Evolutionary conservation across 192 early-diverging fungal species (phyloP), one percentile per base, ranked within the genome.

Genomic region (Coemansia guatemalensis): DNA sequence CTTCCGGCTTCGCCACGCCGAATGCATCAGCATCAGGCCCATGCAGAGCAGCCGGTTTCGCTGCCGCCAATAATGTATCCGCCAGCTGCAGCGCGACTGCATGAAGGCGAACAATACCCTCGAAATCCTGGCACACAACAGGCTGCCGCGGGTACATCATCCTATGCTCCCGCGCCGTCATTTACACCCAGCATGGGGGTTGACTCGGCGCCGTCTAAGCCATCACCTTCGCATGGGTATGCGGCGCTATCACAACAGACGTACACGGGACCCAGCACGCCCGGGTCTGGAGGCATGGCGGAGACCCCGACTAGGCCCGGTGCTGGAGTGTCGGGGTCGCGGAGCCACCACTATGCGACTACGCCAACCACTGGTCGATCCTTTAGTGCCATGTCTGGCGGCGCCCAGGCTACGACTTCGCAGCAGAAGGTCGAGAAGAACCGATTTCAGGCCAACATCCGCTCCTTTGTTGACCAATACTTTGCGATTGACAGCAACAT

Each of bases 391-490:
- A 53, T 41, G 52, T 21, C 56, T n/a, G 12, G 25, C 8, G 44
- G 56, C 33, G n/a, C 44, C 7, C 48, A 12, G 3, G 44, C 49
- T 17, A 53, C 48, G 23, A 59, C 50, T 39, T 20, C 67, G 29
- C 71, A 69, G 57, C 71, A 71, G 14, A 80, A 80, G 61, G 64
- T 73, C 22, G 77, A 80, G 29, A 80, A 80, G 27, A 80, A 80
- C 41, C 71, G 77, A 12, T 80, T 80, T 26, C 77, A 80, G 58
- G 77, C 77, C 35, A 80, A 74, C 58, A 74, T 80, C 23, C 77
- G 77, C 32, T 60, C 77, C 1, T 80, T 74, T 65, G 77, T 80
- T 21, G 77, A 80, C 55, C 67, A 80, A 57, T 62, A 74, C 51
- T 80, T 80, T 63, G 67, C 58, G 44, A 51, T 25, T 14, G 44